Evolutionary conservation across 345 rosid genomes (phyloP).

Genomic region (Sisymbrium altissimum): DNA sequence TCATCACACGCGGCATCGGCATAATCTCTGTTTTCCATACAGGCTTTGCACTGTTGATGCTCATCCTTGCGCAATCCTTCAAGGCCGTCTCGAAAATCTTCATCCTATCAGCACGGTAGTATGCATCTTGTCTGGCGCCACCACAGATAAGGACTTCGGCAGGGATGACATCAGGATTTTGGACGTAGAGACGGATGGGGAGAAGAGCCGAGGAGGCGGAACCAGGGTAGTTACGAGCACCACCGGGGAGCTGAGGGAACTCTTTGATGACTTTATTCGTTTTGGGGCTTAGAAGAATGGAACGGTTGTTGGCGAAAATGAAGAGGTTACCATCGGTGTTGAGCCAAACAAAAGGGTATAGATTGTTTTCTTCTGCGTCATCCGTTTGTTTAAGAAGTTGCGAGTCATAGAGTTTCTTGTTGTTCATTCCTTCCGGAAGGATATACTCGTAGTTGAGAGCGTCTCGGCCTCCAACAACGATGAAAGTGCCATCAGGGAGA

Average conservation of each 20-base stretch:
- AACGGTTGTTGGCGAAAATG: constrained; percentile 71
- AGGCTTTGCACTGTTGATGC: constrained; percentile 39
- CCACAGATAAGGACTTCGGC: constrained; percentile 63
- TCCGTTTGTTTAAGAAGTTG: constrained; percentile 49
- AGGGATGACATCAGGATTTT: constrained; percentile 2
- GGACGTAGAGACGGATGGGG: constrained; percentile 40
- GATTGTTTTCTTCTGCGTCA: constrained; percentile 62
- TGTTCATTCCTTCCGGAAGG: constrained; percentile 46
- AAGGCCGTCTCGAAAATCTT: constrained; percentile 39
- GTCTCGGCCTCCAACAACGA: constrained; percentile 85
- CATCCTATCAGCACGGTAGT: constrained; percentile 9
- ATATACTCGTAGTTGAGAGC: constrained; percentile 72
- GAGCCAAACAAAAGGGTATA: constrained; percentile 76
- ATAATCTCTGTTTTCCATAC: constrained; percentile 54
- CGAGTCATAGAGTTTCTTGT: constrained; percentile 36
- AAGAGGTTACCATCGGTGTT: constrained; percentile 82
- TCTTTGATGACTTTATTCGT: constrained; percentile 48
- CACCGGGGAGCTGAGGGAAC: constrained; percentile 60
- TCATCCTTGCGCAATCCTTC: constrained; percentile 56
- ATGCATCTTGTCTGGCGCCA: constrained; percentile 44
- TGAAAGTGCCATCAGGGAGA: constrained; percentile 59
- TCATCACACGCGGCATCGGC: constrained; percentile 72
- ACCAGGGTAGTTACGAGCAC: constrained; percentile 77
- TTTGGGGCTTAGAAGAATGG: constrained; percentile 56
- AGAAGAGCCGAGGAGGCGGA: constrained; percentile 62